Base-by-base conservation (phyloP, 306 rosid genomes). In the Trifolium fragiferum region DNA sequence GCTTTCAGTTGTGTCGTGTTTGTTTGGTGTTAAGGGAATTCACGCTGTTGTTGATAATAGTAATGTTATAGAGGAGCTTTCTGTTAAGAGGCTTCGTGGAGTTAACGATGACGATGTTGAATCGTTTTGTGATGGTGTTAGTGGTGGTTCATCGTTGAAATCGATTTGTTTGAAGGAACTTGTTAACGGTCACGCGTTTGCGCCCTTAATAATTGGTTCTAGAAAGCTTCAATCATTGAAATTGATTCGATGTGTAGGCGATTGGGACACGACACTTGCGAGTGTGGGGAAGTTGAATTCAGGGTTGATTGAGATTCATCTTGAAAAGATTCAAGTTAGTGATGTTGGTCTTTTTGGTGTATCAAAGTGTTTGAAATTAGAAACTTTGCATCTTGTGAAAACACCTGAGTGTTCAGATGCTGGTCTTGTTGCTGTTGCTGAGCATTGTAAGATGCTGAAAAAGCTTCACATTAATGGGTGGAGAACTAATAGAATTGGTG, bases 381-480 rank as follows among this genome's bases (percentile, higher is more conserved):
- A 82, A 30, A 68, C 78, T 19, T 71, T 93, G 81, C 94, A 88
- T 44, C 83, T 93, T 51, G 86, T 90, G 27, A 93, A 93, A 82
- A 83, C 86, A 2, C 86, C 95, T 0, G 98, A 90, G 47, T 90
- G 97, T 68, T 82, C 98, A 0, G 89, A 93, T 72, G 49, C 35
- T 1, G 98, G 98, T 43, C 88, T 90, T 30, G 62, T 79, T 27
- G 75, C 59, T 6, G 83, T 93, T 14, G 95, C 93, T 8, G 88
- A 85, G 20, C 25, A 77, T 10, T 93, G 97, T 64, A 89, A 70
- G 81, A 75, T 58, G 25, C 27, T 93, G 83, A 93, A 86, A 81
- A 93, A 87, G 92, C 97, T 93, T 72, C 95, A 93, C 82, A 81
- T 93, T 71, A 93, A 93, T 89, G 98, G 95, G 49, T 90, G 98